These are phyloP conservation scores for Parmelia sp. DNA, from an alignment of 495 filamentous ascomycete species.

Conservation along the genomic window DNA sequence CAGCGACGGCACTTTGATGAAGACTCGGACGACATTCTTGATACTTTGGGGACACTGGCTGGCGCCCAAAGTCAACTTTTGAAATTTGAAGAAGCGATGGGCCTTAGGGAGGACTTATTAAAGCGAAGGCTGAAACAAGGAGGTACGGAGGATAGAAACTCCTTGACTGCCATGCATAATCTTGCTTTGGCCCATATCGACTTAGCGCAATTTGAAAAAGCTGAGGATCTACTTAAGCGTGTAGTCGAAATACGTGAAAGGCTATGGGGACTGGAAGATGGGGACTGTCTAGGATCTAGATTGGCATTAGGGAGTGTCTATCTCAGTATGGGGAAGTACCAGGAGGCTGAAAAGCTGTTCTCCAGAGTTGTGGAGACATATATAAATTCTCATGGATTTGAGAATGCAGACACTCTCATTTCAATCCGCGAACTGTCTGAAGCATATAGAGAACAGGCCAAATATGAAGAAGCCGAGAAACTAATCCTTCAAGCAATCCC, in stretches of 20 bases:
- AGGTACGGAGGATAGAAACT: background rate
- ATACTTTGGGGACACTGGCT: background rate
- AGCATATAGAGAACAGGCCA: background rate
- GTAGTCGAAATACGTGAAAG: background rate
- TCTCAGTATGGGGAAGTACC: background rate
- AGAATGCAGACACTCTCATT: background rate
- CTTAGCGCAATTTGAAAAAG: background rate
- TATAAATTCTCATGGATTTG: background rate
- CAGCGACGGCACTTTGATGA: background rate
- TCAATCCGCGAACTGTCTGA: background rate
- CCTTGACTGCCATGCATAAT: background rate
- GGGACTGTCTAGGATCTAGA: background rate
- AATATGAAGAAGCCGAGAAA: slow-evolving; percentile 5
- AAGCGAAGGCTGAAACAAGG: background rate
- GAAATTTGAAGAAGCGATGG: background rate
- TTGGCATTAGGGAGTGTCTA: background rate
- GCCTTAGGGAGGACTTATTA: background rate
- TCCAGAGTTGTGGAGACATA: background rate
- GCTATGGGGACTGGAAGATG: background rate
- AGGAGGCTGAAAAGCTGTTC: background rate
- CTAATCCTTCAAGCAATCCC: background rate
- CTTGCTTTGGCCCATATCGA: background rate
- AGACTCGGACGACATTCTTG: background rate
- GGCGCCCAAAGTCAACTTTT: background rate
- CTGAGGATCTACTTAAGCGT: background rate